Conservation (phyloP, 2,329 filamentous ascomycete species). For the Penicillium sp. region DNA sequence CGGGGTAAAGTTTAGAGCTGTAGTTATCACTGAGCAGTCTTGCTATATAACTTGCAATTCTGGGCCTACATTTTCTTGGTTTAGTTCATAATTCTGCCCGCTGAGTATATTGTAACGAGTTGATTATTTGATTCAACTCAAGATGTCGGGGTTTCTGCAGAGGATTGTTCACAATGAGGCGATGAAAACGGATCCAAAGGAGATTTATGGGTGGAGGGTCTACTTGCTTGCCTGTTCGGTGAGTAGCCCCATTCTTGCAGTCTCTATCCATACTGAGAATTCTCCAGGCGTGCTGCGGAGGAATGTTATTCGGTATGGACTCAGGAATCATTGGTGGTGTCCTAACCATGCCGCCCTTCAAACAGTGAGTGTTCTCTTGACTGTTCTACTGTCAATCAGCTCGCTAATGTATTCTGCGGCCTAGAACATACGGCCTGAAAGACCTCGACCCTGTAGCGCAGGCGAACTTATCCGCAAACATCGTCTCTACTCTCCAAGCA, state of each 20-base stretch:
- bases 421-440: constrained; percentile 56
- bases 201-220: constrained; percentile 71
- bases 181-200: constrained; percentile 66
- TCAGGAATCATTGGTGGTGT: constrained; percentile 70
- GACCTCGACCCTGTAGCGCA: constrained; percentile 41
- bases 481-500: constrained; percentile 70
- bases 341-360: constrained; percentile 60
- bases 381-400: constrained; percentile 11
- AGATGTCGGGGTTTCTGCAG: constrained; percentile 52
- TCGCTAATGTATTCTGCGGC: not conserved
- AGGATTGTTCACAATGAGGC: constrained; percentile 68
- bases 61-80: not conserved
- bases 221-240: constrained; percentile 63
- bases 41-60: not conserved
- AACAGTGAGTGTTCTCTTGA: constrained; percentile 43
- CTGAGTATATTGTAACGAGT: not conserved
- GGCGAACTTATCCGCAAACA: constrained; percentile 64
- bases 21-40: not conserved
- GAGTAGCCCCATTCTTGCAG: constrained; percentile 13
- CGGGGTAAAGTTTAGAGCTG: not conserved
- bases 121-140: constrained; percentile 20
- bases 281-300: constrained; percentile 63
- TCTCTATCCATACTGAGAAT: constrained; percentile 1
- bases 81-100: not conserved
- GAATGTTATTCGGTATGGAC: constrained; percentile 67